Evolutionary conservation across 2,329 filamentous ascomycete species (phyloP), one percentile per base, ranked within the genome.

Genomic region (Basipetospora chlamydospora): DNA sequence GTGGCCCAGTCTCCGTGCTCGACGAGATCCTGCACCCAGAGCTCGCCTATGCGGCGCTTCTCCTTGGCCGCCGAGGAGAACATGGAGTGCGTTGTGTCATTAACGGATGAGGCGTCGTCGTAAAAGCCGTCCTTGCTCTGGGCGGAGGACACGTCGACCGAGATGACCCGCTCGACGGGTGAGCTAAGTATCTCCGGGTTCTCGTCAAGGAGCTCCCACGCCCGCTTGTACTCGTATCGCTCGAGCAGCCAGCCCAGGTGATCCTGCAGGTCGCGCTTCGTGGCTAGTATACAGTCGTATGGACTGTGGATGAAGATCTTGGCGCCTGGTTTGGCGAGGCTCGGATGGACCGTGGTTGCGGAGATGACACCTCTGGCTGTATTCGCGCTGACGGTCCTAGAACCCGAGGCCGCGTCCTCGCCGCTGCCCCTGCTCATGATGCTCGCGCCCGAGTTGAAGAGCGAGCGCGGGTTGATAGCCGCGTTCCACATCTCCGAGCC

Each of bases 251-350:
- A 98, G 6, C 68, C 63, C 16, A 96, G 62, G 49, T 93, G 86
- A 56, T 98, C 90, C 3, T 75, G 65, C 12, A 93, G 65, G 49
- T 94, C 87, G 46, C 90, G 70, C 52, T 87, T 87, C 3, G 90
- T 84, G 1, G 85, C 84, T 38, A 95, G 63, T n/a, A 96, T 80
- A 48, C 87, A 96, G 56, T 98, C 90, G 51, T 92, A 98, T 0
- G 90, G 90, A 47, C 86, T 95, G 49, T 94, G 86, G 28, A 98
- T 84, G 52, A 95, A 95, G 12, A 98, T 81, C 49, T 96, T 68
- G 47, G 67, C 55, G 2, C 71, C 67, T 35, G 63, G 63, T 48
- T 74, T 67, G 45, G 66, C 48, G 44, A 80, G 54, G 46, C 64
- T 64, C 38, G 70, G 57, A 50, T 78, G 67, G 2, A 67, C 59